Base-by-base conservation (phyloP, 2,329 filamentous ascomycete genomes). In the Calonectria crousiana region DNA sequence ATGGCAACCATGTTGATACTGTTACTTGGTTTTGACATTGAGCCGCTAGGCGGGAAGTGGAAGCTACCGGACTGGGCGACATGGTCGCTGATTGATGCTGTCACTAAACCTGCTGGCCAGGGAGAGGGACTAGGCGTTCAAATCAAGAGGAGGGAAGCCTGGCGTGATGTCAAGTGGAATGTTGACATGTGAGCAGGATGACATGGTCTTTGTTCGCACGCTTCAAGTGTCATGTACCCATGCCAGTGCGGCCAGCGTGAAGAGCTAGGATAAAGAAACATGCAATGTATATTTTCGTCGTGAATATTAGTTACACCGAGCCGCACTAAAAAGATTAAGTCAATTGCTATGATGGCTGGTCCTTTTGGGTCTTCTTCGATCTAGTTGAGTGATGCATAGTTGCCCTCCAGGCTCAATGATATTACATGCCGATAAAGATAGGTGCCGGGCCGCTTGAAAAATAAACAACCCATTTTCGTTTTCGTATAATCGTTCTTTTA, bases 11-110 rank as follows among this genome's bases (percentile, higher is more conserved):
- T 74, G 34, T 47, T 44, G 23, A 16, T 51, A 18, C 49, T 74
- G 13, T 13, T 74, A 3, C 67, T 74, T 14, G 72, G 67, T 4
- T 74, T 66, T 26, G 53, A 74, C 20, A n/a, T 74, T 9, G 56
- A 64, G 28, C 60, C 72, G 38, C 51, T 67, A 2, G n/a, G 60
- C 11, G 67, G 72, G 14, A 23, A 71, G 36, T 74, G 72, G 72
- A 44, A 68, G 41, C 8, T 58, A 5, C 70, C 70, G 16, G 60
- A 6, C 0, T 67, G 51, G 51, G 53, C 52, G 16, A 36, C 64
- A 52, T 32, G 52, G 30, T 62, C 70, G 32, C 20, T 67, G 10
- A 53, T 65, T 56, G 65, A 66, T n/a, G 52, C 70, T 8, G 32
- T 72, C 20, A 47, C 34, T 14, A 72, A 72, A 51, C 70, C 70